Percentiles rank a stretch among this genome's conserved stretches.
phyloP scores from a whole-genome alignment of 2,329 filamentous ascomycete genomes.

The Epichloe gansuensis region DNA sequence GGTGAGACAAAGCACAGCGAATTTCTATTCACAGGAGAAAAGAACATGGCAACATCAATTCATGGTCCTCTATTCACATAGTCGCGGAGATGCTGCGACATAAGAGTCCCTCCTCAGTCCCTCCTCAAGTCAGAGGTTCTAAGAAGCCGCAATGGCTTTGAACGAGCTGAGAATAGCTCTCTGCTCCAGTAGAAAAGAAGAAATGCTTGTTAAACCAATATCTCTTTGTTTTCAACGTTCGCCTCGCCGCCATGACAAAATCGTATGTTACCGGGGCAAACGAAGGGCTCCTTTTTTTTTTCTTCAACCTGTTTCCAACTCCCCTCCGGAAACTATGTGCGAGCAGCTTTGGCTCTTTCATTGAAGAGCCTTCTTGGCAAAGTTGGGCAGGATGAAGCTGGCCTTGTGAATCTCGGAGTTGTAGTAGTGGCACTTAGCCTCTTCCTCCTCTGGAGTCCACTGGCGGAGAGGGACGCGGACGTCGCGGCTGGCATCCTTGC shows the following conservation, averaged over 20 bases:
- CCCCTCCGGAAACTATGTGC: not conserved
- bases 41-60: not conserved
- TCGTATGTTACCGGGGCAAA: not conserved
- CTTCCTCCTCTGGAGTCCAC: constrained; percentile 81
- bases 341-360: constrained; percentile 19
- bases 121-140: not conserved
- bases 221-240: not conserved
- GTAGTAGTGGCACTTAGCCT: constrained; percentile 91
- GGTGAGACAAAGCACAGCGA: not conserved
- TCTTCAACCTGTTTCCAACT: not conserved
- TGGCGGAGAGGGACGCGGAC: constrained; percentile 73
- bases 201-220: not conserved
- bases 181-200: not conserved
- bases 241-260: not conserved
- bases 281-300: not conserved
- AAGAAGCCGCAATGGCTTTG: not conserved
- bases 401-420: constrained; percentile 94
- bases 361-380: constrained; percentile 67
- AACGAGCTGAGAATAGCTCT: not conserved
- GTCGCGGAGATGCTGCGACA: not conserved
- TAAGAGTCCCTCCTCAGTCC: not conserved
- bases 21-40: too few relatives aligned
- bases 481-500: constrained; percentile 79
- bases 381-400: constrained; percentile 84
- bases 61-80: not conserved